Conservation (phyloP, 148 eudicot species). For the Rhododendron henanense region DNA sequence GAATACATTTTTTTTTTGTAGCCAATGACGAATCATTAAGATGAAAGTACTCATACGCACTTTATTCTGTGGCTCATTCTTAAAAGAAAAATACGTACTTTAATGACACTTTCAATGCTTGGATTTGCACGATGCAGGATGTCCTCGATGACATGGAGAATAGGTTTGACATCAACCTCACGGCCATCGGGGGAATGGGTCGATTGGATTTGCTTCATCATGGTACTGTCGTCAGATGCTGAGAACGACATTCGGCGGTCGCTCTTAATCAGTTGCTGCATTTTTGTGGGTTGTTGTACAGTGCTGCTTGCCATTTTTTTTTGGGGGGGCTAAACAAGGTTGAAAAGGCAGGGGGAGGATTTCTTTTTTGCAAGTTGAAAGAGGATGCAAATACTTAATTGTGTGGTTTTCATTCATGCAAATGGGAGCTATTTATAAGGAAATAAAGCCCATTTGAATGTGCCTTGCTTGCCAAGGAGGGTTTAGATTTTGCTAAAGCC, state of each 20-base stretch:
- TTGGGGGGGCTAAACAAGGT: background rate
- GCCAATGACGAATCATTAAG: background rate
- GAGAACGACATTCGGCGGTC: background rate
- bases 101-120: constrained; percentile 29
- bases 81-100: constrained; percentile 22
- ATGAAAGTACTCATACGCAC: background rate
- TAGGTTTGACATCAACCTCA: background rate
- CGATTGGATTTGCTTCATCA: constrained; percentile 5
- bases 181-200: constrained; percentile 3
- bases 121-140: constrained; percentile 49
- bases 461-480: constrained; percentile 5
- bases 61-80: background rate
- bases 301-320: background rate
- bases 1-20: background rate
- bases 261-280: background rate
- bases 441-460: background rate
- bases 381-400: background rate
- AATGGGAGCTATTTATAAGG: background rate
- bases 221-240: background rate
- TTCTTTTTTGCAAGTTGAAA: background rate
- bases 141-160: constrained; percentile 25
- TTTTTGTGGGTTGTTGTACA: background rate
- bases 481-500: background rate
- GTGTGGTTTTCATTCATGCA: background rate
- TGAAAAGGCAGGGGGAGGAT: background rate